A percentile compares a stretch with the other conserved stretches of the same genome.
Conservation (phyloP, 257 asterid species). For the Schizonepeta tenuifolia region DNA sequence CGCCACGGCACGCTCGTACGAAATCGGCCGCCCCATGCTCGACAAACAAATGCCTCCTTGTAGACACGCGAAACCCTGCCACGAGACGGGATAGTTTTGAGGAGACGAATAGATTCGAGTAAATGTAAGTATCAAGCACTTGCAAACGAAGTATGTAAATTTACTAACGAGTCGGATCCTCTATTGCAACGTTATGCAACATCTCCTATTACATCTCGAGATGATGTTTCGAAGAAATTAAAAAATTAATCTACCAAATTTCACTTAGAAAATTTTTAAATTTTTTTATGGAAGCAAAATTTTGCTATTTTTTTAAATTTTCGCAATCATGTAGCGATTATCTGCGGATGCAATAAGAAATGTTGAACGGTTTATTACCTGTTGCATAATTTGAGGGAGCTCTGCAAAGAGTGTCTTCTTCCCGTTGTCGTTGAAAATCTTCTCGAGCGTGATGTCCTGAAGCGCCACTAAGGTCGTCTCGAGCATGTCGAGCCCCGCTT, state of each 20-base stretch:
- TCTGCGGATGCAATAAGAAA: too few species aligned
- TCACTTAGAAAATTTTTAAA: too few species aligned
- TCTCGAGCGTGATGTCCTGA: slow-evolving; percentile 86
- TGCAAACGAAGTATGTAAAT: background rate
- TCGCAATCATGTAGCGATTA: too few species aligned
- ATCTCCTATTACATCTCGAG: too few species aligned
- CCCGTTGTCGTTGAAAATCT: slow-evolving; percentile 80
- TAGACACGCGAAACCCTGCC: slow-evolving; percentile 85
- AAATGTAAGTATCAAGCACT: background rate
- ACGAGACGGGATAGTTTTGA: background rate
- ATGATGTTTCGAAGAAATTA: too few species aligned
- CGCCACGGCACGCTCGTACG: slow-evolving; percentile 89
- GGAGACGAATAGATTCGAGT: background rate
- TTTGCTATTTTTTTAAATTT: too few species aligned
- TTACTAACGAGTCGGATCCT: too few species aligned
- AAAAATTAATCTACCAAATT: too few species aligned
- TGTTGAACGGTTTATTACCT: slow-evolving; percentile 43
- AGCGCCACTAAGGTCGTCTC: slow-evolving; percentile 90
- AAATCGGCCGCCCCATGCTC: slow-evolving; percentile 92
- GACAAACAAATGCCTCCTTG: slow-evolving; percentile 93
- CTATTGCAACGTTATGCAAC: too few species aligned
- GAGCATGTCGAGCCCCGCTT: slow-evolving; percentile 97
- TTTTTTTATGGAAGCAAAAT: too few species aligned
- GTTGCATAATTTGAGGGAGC: slow-evolving; percentile 91
- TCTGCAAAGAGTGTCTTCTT: slow-evolving; percentile 71